phyloP scores from a whole-genome alignment of 2,329 filamentous ascomycete species.

The Neocucurbitaria cava region DNA sequence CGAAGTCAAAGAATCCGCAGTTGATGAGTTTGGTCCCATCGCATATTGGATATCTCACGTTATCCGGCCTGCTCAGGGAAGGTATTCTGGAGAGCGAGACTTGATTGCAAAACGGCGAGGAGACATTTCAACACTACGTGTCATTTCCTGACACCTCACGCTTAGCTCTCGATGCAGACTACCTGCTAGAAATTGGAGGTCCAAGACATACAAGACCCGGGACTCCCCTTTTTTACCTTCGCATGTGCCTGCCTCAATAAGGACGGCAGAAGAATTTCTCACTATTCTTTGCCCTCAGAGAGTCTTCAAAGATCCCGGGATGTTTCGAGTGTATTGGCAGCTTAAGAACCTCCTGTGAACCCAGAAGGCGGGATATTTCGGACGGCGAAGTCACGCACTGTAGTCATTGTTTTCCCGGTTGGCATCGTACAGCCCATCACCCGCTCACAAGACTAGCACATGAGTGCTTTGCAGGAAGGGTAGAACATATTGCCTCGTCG shows the following conservation, averaged over 20 bases:
- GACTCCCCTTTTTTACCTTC: neutral
- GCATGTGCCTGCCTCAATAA: constrained; percentile 1
- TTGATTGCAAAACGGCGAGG: neutral
- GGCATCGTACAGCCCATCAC: neutral
- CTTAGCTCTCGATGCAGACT: neutral
- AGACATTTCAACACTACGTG: neutral
- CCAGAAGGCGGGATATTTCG: neutral
- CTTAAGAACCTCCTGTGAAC: neutral
- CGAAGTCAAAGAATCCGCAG: neutral
- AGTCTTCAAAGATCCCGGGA: neutral
- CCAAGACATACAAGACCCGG: neutral
- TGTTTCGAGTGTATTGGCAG: constrained; percentile 2
- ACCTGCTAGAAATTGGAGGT: neutral
- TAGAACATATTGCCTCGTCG: neutral
- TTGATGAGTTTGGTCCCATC: constrained; percentile 5
- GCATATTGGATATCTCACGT: neutral
- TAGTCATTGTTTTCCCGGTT: neutral
- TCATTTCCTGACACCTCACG: neutral
- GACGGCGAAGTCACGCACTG: neutral
- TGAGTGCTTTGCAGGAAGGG: neutral
- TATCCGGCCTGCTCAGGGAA: constrained; percentile 1
- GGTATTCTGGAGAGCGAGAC: neutral
- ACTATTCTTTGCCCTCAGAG: neutral
- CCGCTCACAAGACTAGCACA: neutral
- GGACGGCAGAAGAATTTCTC: neutral